Conservation (phyloP, 2,329 filamentous ascomycete genomes). For the Leptodontidium sp. region DNA sequence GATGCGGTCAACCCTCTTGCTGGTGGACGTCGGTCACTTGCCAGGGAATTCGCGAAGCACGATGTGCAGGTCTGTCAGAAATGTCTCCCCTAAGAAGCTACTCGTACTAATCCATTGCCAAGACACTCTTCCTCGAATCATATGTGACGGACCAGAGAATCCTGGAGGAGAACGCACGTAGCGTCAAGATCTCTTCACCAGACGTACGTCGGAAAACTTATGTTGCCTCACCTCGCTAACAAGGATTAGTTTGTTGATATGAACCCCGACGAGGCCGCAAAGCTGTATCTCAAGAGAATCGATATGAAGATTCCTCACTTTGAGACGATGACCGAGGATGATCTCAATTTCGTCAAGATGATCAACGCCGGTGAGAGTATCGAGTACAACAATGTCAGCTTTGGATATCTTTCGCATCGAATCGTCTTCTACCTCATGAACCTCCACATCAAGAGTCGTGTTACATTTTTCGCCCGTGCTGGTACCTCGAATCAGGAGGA, state of each 20-base stretch:
- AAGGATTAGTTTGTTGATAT: slow-evolving; percentile 80
- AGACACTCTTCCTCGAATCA: slow-evolving; percentile 97
- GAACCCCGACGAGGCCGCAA: slow-evolving; percentile 90
- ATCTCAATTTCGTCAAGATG: slow-evolving; percentile 99
- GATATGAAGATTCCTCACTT: slow-evolving; percentile 93
- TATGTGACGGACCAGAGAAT: slow-evolving; percentile 93
- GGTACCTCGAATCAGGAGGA: slow-evolving; percentile 89
- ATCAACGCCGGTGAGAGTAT: slow-evolving; percentile 95
- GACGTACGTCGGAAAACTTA: slow-evolving; percentile 66
- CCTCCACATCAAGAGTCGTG: slow-evolving; percentile 92
- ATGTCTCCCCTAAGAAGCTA: not conserved
- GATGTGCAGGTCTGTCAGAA: slow-evolving; percentile 76
- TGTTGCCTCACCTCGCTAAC: slow-evolving; percentile 29
- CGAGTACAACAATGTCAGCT: slow-evolving; percentile 95
- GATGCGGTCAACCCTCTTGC: slow-evolving; percentile 96
- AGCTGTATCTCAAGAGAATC: slow-evolving; percentile 89
- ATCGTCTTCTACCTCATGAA: slow-evolving; percentile 99
- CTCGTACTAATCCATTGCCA: slow-evolving; percentile 32
- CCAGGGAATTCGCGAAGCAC: slow-evolving; percentile 97
- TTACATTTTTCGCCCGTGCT: slow-evolving; percentile 91
- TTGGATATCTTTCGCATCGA: slow-evolving; percentile 94
- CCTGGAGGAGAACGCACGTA: slow-evolving; percentile 94
- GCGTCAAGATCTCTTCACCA: slow-evolving; percentile 96
- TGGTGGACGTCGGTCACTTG: slow-evolving; percentile 80
- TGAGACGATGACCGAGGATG: slow-evolving; percentile 93